phyloP scores from a whole-genome alignment of 1,284 basidiomycete genomes.

The Leccinum colubrinum region DNA sequence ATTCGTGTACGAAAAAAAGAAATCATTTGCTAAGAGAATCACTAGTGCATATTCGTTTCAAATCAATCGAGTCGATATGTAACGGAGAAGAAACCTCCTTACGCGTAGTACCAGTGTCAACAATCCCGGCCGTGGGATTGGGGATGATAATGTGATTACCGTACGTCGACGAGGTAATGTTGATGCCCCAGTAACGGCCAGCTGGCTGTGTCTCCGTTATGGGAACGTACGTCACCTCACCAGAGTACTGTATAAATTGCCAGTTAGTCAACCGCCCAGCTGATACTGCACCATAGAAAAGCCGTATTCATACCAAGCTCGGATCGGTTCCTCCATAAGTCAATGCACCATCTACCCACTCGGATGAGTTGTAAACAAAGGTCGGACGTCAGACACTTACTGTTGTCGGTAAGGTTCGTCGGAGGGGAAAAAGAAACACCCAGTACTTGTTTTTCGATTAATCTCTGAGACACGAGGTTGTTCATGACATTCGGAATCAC shows the following conservation, averaged over 20 bases:
- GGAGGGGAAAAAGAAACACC: constrained; percentile 26
- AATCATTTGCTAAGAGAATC: constrained; percentile 22
- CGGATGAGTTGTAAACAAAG: neutral
- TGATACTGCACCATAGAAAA: neutral
- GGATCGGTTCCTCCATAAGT: constrained; percentile 26
- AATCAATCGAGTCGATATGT: neutral
- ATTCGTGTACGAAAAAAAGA: constrained; percentile 20
- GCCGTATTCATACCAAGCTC: constrained; percentile 14
- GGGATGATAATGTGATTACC: constrained; percentile 16
- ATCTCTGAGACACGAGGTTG: constrained; percentile 22
- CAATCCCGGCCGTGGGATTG: constrained; percentile 18
- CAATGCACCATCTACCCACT: constrained; percentile 24
- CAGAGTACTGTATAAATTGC: constrained; percentile 15
- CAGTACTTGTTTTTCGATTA: constrained; percentile 17
- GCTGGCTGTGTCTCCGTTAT: constrained; percentile 24
- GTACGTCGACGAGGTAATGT: constrained; percentile 20
- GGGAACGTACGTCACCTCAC: constrained; percentile 19
- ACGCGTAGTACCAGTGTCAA: constrained; percentile 21
- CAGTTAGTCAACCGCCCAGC: neutral
- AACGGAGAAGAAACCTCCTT: neutral
- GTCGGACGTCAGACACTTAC: constrained; percentile 8
- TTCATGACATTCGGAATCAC: constrained; percentile 26
- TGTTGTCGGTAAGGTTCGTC: constrained; percentile 11
- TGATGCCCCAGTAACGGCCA: constrained; percentile 24
- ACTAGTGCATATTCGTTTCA: constrained; percentile 7